Percentiles rank a stretch among this genome's conserved stretches.
phyloP scores from a whole-genome alignment of 805 yeast species.

The Maudiozyma saulgeensis region DNA sequence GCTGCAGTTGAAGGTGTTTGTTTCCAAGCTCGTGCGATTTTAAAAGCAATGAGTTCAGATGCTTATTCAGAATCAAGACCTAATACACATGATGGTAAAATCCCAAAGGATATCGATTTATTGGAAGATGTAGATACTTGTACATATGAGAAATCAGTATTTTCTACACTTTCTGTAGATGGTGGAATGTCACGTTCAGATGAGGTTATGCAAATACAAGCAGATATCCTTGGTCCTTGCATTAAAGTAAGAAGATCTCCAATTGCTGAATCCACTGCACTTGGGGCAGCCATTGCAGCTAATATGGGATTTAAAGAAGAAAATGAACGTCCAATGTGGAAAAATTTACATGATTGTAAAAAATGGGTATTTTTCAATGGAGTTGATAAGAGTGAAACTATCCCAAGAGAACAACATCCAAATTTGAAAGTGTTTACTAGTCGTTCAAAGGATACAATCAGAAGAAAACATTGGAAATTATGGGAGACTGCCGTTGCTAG shows the following conservation, averaged over 20 bases:
- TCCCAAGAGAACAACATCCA: slow-evolving; percentile 12
- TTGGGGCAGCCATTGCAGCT: slow-evolving; percentile 95
- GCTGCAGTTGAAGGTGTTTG: slow-evolving; percentile 95
- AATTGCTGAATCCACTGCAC: slow-evolving; percentile 84
- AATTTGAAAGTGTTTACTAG: slow-evolving; percentile 31
- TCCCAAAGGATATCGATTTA: slow-evolving; percentile 6
- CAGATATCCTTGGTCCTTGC: slow-evolving; percentile 83
- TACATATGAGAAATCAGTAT: slow-evolving; percentile 38
- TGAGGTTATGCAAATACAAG: slow-evolving; percentile 88
- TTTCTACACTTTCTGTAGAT: slow-evolving; percentile 64
- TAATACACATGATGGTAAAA: background rate
- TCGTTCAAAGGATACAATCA: slow-evolving; percentile 42
- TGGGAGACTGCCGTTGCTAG: slow-evolving; percentile 85
- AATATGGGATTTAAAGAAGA: slow-evolving; percentile 51
- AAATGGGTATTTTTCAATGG: slow-evolving; percentile 96
- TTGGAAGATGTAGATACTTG: slow-evolving; percentile 7
- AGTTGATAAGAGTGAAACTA: slow-evolving; percentile 16
- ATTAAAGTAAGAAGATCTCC: slow-evolving; percentile 72
- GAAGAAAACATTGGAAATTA: slow-evolving; percentile 57
- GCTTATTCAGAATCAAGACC: slow-evolving; percentile 41
- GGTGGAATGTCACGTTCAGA: slow-evolving; percentile 93
- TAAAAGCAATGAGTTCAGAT: slow-evolving; percentile 82
- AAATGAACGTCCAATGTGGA: slow-evolving; percentile 59
- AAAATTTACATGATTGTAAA: slow-evolving; percentile 61
- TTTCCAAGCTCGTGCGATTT: slow-evolving; percentile 83